Evolutionary conservation across 352 stramenopile species (phyloP), one percentile per base, ranked within the genome.

Genomic region (Phytophthora pinifolia): DNA sequence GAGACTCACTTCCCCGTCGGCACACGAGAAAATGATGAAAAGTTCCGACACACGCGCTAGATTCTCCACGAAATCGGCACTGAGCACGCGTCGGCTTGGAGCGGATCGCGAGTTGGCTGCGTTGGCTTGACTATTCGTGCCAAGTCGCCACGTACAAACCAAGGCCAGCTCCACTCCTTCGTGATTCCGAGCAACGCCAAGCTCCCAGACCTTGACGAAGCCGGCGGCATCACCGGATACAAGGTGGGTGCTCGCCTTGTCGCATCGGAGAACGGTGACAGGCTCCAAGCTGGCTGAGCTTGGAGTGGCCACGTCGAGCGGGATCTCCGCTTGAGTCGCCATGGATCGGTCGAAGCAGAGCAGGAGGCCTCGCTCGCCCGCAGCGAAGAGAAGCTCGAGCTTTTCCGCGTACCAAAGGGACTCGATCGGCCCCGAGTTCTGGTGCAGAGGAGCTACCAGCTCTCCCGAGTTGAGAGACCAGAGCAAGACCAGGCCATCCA

Each of bases 381-480:
- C 80, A 9, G 79, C 81, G 27, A 92, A 76, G 20, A 92, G 62
- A 45, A 92, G 54, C 44, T 92, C 79, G 33, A 92, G 66, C 51
- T 88, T 88, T 29, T 79, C 64, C 0, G 76, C 79, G 49, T 89
- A 92, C 34, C 60, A 74, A 60, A 92, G 83, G 1, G 75, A 51
- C 29, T 92, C 81, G 44, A 92, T 92, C 0, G 78, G 76, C 0
- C 79, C 79, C 1, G 54, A 33, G 38, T 74, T 85, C 39, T 89
- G 76, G 47, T 89, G 75, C 6, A 88, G 57, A 14, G 79, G 72
- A 3, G 74, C 64, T 6, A 92, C 69, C 22, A 85, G 67, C 31
- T 92, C 79, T 18, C 82, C 77, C 5, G 82, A 89, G 54, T 92
- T 92, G 53, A 92, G 68, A 22, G 79, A 88, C 82, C 82, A 92